Base-by-base conservation (phyloP, 208 protist genomes). In the Leishmania aethiopica region DNA sequence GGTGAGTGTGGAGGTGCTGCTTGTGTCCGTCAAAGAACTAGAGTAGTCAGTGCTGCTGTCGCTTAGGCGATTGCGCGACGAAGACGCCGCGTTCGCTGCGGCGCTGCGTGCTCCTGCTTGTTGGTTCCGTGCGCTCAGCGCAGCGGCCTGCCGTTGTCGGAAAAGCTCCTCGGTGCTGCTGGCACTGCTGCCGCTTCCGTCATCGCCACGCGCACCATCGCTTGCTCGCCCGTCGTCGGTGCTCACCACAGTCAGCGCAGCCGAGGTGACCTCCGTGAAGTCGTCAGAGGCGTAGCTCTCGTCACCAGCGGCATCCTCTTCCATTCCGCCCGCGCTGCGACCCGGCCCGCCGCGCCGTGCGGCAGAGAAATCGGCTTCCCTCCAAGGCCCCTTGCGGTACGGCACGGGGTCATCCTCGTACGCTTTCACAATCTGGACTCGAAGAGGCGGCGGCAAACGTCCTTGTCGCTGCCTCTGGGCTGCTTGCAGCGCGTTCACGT, bases 331-430 rank as follows among this genome's bases (percentile, higher is more conserved):
- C 0, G 57, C 59, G 35, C 59, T 28, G 22, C 53, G 45, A 60
- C 47, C 51, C 32, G 22, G 32, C 2, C 28, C 32, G 15, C 32
- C 55, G 55, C 70, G 37, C 45, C 32, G 32, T 17, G 75, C 57
- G 19, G 77, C 76, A 47, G 75, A 37, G 53, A 81, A 88, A 28
- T 81, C 47, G 1, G 83, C 86, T 17, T 66, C 35, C 35, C 83
- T 73, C 75, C 86, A 93, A 17, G 91, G 91, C 19, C 80, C 77
- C 72, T 94, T 96, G 64, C 87, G 86, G 69, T 92, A 91, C 15
- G 91, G 89, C 62, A 90, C 78, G 3, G 89, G 92, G 1, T 89
- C 81, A 6, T 89, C 84, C 45, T 92, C 88, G 77, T 90, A 96
- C 1, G 72, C 89, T 37, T 87, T 84, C 19, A 96, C 80, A n/a